phyloP scores from a whole-genome alignment of 257 asterid genomes.

The Jaltomata sinuosa region DNA sequence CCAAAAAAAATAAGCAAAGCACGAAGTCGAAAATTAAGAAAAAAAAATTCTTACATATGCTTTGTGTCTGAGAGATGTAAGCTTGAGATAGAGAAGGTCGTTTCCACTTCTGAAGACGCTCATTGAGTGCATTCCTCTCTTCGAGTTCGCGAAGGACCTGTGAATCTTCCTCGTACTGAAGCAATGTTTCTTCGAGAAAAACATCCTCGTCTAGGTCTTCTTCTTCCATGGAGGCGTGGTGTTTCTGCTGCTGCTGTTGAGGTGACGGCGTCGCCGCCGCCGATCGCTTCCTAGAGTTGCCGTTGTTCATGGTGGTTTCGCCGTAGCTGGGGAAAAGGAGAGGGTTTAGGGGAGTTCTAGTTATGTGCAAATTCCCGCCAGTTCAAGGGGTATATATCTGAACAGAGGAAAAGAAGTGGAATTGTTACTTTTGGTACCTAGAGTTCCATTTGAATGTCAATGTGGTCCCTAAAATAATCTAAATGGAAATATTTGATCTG shows the following conservation, averaged over 20 bases:
- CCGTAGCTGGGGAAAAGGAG: background rate
- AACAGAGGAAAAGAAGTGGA: background rate
- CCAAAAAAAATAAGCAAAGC: background rate
- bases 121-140: conserved; percentile 45
- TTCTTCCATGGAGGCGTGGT: conserved; percentile 54
- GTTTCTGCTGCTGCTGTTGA: conserved; percentile 46
- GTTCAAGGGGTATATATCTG: background rate
- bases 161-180: conserved; percentile 60
- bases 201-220: conserved; percentile 89
- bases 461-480: background rate
- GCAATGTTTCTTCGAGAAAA: conserved; percentile 75
- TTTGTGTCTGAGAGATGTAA: conserved; percentile 39
- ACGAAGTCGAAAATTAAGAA: background rate
- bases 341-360: background rate
- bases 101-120: conserved; percentile 68
- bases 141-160: conserved; percentile 36
- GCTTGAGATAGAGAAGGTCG: conserved; percentile 57
- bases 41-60: conserved; percentile 36
- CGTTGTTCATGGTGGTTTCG: conserved; percentile 37
- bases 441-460: background rate
- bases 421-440: background rate
- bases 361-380: conserved; percentile 6
- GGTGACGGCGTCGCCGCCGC: conserved; percentile 44
- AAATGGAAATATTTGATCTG: background rate
- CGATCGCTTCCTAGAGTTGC: conserved; percentile 49